phyloP scores from a whole-genome alignment of 345 rosid species.

The Camelina laxa region DNA sequence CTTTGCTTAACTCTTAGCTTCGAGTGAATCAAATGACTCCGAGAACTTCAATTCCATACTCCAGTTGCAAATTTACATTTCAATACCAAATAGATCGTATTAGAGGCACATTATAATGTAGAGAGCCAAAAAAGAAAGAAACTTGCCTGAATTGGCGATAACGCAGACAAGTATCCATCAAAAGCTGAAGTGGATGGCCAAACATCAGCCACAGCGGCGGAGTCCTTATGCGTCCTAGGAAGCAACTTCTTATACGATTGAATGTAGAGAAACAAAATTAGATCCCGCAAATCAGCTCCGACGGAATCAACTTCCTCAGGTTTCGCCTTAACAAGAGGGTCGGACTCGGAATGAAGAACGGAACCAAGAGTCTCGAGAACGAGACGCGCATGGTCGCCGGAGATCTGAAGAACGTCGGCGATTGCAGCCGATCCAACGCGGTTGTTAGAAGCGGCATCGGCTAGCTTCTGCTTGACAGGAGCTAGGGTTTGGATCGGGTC shows the following conservation, averaged over 20 bases:
- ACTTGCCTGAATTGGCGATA: conserved; percentile 95
- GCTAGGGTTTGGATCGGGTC: conserved; percentile 83
- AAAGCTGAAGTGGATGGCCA: conserved; percentile 99
- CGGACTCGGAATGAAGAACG: conserved; percentile 79
- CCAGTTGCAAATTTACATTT: neutral
- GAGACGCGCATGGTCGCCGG: conserved; percentile 82
- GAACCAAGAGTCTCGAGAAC: conserved; percentile 86
- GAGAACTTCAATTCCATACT: conserved; percentile 1
- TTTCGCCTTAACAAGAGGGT: conserved; percentile 65
- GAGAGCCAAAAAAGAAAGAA: neutral
- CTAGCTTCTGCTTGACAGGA: conserved; percentile 69
- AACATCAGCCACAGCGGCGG: conserved; percentile 93
- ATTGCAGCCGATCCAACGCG: conserved; percentile 70
- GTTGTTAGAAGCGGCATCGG: conserved; percentile 43
- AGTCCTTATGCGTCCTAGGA: conserved; percentile 92
- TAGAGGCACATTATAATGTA: conserved; percentile 5
- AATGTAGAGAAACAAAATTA: conserved; percentile 80
- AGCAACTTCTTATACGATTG: conserved; percentile 92
- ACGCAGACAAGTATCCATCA: conserved; percentile 92
- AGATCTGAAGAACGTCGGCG: conserved; percentile 89
- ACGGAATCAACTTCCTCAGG: conserved; percentile 63
- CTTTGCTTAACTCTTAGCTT: neutral
- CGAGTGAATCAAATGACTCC: neutral
- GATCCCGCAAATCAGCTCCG: conserved; percentile 88
- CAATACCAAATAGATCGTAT: conserved; percentile 12